Evolutionary conservation across 2,329 filamentous ascomycete species (phyloP), one percentile per base, ranked within the genome.

Genomic region (Hypoxylon sp.): DNA sequence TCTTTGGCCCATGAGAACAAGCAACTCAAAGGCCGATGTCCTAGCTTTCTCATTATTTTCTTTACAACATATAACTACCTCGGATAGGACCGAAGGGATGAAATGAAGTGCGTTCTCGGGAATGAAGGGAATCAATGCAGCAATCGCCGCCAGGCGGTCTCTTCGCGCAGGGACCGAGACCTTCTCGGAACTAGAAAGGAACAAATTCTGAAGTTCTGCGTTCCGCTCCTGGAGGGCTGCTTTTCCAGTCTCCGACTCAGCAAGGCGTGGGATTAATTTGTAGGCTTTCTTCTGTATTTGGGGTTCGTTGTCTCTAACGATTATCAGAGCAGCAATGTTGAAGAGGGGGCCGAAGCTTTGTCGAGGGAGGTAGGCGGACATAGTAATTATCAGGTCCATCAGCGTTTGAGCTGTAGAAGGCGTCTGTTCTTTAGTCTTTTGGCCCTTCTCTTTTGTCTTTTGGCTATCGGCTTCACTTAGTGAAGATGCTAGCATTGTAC

Each of bases 211-310:
- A 19, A 99, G 82, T 73, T 97, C 93, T 0, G 79, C 78, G 69
- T 87, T 92, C 56, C 94, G 88, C 73, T 94, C 89, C 66, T 85
- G 78, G 1, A 99, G 84, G 3, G 94, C 94, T n/a, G 82, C 79
- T 69, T 86, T 87, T 47, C 95, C 95, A 50, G 85, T 86, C 32
- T 91, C 87, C 1, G 94, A 97, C 68, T 92, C 90, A 1, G 92
- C 90, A 41, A 99, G 86, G 56, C 95, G 90, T 3, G 95, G 94
- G 52, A 99, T 96, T 53, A 99, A 86, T 82, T 98, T 98, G 83
- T 99, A 99, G 0, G 95, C 94, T 80, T 99, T 99, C 87, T 99
- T 99, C 78, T 98, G 94, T 34, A 99, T 82, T 77, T 98, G 94
- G 8, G 94, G 91, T 74, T 98, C 94, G 37, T 91, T 86, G 58